Conservation (phyloP, 169 alveolate species). For the Theileria parva region DNA sequence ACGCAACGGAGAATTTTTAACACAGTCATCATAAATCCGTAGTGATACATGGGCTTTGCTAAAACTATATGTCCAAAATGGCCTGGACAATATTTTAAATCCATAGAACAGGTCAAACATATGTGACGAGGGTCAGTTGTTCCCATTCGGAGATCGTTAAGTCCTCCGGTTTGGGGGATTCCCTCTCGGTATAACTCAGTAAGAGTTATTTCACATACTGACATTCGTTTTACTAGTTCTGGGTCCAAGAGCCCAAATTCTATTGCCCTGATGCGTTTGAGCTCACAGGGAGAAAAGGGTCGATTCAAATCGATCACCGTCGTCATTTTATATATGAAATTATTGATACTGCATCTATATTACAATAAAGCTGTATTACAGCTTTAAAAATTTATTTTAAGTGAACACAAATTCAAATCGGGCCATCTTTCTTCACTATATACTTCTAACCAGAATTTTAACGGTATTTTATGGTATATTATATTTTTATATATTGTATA, state of each 20-base stretch:
- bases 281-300: constrained; percentile 84
- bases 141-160: constrained; percentile 97
- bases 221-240: constrained; percentile 79
- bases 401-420: not conserved
- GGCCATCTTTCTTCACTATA: constrained; percentile 10
- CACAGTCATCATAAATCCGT: constrained; percentile 90
- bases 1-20: constrained; percentile 93
- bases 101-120: constrained; percentile 95
- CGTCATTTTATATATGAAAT: constrained; percentile 36
- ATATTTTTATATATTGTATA: no score
- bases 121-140: constrained; percentile 89
- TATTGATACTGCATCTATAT: not conserved
- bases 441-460: not conserved
- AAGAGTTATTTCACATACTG: constrained; percentile 87
- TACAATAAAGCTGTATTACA: constrained; percentile 14
- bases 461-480: no score
- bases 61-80: constrained; percentile 97
- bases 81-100: constrained; percentile 96
- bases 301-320: constrained; percentile 78
- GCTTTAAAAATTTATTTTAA: not conserved
- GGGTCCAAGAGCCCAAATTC: constrained; percentile 87
- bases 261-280: constrained; percentile 79
- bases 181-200: constrained; percentile 90
- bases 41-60: constrained; percentile 94
- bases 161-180: constrained; percentile 87